phyloP scores from a whole-genome alignment of 2,329 filamentous ascomycete genomes.

The Colletotrichum sp. region DNA sequence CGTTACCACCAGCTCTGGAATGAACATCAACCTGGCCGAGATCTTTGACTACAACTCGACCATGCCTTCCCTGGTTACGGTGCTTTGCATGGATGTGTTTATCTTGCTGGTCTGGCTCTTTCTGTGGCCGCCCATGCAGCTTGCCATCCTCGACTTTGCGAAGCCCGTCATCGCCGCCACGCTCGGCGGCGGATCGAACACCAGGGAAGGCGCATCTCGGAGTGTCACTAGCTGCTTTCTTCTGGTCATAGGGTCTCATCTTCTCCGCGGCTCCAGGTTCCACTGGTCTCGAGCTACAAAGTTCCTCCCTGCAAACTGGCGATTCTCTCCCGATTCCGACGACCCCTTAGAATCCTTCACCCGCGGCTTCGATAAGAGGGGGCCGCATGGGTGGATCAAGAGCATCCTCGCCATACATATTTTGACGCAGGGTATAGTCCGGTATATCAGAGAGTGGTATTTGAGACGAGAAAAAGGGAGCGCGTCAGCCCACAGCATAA shows the following conservation, averaged over 20 bases:
- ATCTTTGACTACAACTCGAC: constrained; percentile 88
- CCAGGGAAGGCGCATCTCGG: constrained; percentile 70
- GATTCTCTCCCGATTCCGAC: constrained; percentile 48
- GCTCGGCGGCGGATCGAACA: constrained; percentile 79
- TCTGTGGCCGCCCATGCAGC: constrained; percentile 85
- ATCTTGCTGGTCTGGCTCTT: constrained; percentile 87
- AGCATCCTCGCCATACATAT: constrained; percentile 78
- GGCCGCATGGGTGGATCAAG: constrained; percentile 69
- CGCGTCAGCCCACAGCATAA: constrained; percentile 48
- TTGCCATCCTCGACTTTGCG: constrained; percentile 86
- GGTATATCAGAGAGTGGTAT: constrained; percentile 74
- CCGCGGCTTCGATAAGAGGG: constrained; percentile 59
- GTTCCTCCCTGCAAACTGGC: constrained; percentile 52
- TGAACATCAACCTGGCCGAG: constrained; percentile 85
- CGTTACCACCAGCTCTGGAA: constrained; percentile 75
- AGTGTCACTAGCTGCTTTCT: constrained; percentile 75
- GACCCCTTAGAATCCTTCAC: constrained; percentile 51
- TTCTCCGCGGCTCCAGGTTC: constrained; percentile 53
- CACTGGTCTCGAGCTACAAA: constrained; percentile 53
- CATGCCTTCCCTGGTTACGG: constrained; percentile 84
- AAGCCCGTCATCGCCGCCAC: constrained; percentile 94
- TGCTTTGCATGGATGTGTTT: constrained; percentile 82
- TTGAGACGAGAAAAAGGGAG: constrained; percentile 64
- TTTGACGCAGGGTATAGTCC: constrained; percentile 73
- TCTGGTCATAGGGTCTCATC: constrained; percentile 66